Evolutionary conservation across 345 rosid genomes (phyloP).

Genomic region (Pistacia vera): DNA sequence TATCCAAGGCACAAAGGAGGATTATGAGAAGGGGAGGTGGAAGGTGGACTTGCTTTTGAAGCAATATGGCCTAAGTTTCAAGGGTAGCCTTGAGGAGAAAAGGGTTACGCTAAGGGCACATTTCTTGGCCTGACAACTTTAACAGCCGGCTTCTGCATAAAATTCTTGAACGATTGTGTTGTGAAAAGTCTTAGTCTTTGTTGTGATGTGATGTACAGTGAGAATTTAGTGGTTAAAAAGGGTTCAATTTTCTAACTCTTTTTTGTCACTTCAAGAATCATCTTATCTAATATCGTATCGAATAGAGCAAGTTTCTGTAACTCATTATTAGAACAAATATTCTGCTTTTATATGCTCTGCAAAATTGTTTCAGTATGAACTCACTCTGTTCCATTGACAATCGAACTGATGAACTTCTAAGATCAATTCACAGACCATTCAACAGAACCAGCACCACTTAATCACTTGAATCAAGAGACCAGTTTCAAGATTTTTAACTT

Average conservation of each 20-base stretch:
- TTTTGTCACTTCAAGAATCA: too few species aligned
- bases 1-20: conserved; percentile 50
- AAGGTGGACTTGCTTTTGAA: conserved; percentile 51
- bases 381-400: too few species aligned
- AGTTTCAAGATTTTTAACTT: background rate
- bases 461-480: too few species aligned
- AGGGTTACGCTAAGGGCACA: conserved; percentile 52
- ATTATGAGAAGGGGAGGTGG: conserved; percentile 60
- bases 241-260: too few species aligned
- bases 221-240: too few species aligned
- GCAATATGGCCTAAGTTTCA: conserved; percentile 47
- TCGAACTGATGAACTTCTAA: too few species aligned
- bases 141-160: background rate
- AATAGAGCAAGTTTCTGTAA: background rate
- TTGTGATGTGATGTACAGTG: too few species aligned
- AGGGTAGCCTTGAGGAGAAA: conserved; percentile 46
- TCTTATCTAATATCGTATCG: background rate
- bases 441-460: background rate
- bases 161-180: too few species aligned
- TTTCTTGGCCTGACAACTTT: conserved; percentile 60
- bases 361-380: too few species aligned
- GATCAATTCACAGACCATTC: background rate
- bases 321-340: too few species aligned
- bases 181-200: too few species aligned
- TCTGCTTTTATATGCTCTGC: background rate